Conservation (phyloP, 306 rosid species). For the Cucumis melo region DNA sequence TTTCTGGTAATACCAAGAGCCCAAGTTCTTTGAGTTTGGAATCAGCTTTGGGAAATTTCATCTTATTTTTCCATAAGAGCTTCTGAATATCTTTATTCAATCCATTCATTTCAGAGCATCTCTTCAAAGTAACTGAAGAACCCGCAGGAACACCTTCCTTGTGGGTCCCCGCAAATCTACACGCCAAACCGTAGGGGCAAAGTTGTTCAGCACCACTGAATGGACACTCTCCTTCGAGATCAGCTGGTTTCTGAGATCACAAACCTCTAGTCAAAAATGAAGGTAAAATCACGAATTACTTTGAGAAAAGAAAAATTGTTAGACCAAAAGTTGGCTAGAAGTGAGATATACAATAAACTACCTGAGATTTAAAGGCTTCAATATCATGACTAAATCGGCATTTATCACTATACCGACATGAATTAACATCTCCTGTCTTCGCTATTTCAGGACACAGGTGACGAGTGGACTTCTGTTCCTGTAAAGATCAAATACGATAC, state of each 20-base stretch:
- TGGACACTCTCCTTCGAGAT: slow-evolving; percentile 79
- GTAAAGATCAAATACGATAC: background rate
- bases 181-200: slow-evolving; percentile 69
- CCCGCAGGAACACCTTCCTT: slow-evolving; percentile 22
- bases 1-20: slow-evolving; percentile 35
- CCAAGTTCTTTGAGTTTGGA: slow-evolving; percentile 62
- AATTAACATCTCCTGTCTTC: slow-evolving; percentile 53
- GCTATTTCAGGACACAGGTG: slow-evolving; percentile 61
- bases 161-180: slow-evolving; percentile 71
- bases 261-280: background rate
- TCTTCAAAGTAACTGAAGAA: slow-evolving; percentile 18
- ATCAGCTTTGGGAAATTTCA: slow-evolving; percentile 65
- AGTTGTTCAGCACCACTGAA: slow-evolving; percentile 30
- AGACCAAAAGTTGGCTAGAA: background rate
- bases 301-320: background rate
- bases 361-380: slow-evolving; percentile 69
- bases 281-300: background rate
- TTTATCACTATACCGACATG: slow-evolving; percentile 56
- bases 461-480: slow-evolving; percentile 53
- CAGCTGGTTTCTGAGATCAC: slow-evolving; percentile 54
- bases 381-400: slow-evolving; percentile 88
- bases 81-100: slow-evolving; percentile 67
- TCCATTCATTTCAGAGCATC: slow-evolving; percentile 54
- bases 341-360: slow-evolving; percentile 7
- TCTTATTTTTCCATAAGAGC: slow-evolving; percentile 86